Percentiles rank a stretch among this genome's conserved stretches.
phyloP scores from a whole-genome alignment of 352 stramenopile species.

The Pythium plurisporium region DNA sequence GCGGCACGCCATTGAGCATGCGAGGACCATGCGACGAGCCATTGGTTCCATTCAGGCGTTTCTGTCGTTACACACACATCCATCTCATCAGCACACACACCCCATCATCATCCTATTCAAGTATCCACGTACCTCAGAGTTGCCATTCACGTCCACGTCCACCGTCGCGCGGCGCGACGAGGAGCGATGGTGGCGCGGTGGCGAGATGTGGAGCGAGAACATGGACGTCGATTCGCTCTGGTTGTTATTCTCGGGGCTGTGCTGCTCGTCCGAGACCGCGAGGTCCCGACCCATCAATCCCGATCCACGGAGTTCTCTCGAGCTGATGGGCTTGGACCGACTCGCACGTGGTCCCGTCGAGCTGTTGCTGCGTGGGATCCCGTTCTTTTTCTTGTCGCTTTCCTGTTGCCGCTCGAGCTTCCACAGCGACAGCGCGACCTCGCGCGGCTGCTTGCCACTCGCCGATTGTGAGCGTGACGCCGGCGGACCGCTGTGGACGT shows the following conservation, averaged over 20 bases:
- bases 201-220: conserved; percentile 21
- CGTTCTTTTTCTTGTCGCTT: conserved; percentile 3
- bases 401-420: conserved; percentile 16
- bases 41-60: conserved; percentile 8
- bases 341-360: neutral
- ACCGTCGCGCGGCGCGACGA: conserved; percentile 11
- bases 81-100: neutral
- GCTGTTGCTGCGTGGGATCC: conserved; percentile 10
- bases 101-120: neutral
- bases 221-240: conserved; percentile 13
- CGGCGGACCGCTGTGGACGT: neutral
- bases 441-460: conserved; percentile 15
- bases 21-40: conserved; percentile 1
- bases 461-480: neutral
- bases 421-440: conserved; percentile 15
- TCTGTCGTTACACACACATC: neutral
- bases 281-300: conserved; percentile 10
- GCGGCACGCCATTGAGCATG: neutral
- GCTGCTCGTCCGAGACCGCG: neutral
- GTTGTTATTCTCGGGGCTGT: conserved; percentile 7
- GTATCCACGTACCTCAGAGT: conserved; percentile 1
- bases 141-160: conserved; percentile 1
- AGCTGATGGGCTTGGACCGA: conserved; percentile 14
- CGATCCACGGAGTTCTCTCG: conserved; percentile 5
- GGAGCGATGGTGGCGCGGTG: conserved; percentile 9